Evolutionary conservation across 495 filamentous ascomycete genomes (phyloP).

Genomic region (Lophiotrema nucula): DNA sequence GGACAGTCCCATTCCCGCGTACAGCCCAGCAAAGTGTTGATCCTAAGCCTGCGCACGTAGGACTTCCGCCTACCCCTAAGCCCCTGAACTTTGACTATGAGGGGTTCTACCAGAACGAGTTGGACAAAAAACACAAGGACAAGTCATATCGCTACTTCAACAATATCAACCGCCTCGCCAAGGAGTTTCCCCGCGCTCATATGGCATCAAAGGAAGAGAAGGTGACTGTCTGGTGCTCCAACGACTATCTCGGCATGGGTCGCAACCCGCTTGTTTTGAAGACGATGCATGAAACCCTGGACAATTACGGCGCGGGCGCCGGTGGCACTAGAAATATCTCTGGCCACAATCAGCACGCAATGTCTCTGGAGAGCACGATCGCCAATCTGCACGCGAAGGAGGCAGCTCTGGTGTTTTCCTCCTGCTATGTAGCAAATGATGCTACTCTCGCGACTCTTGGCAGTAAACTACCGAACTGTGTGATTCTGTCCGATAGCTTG

Average conservation of each 20-base stretch:
- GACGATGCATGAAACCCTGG: constrained; percentile 90
- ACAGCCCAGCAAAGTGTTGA: constrained; percentile 20
- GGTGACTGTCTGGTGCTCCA: constrained; percentile 99
- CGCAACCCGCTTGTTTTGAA: constrained; percentile 83
- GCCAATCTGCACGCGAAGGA: constrained; percentile 92
- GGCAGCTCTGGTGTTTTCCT: constrained; percentile 87
- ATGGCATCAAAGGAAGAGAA: constrained; percentile 78
- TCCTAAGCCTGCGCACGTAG: constrained; percentile 18
- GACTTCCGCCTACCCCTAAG: constrained; percentile 43
- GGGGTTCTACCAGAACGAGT: constrained; percentile 78
- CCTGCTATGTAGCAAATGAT: constrained; percentile 97
- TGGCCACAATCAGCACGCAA: constrained; percentile 92
- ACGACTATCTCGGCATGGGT: constrained; percentile 98
- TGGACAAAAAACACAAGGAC: constrained; percentile 99
- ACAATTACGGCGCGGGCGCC: constrained; percentile 91
- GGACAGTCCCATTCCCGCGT: constrained; percentile 32
- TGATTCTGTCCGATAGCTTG: constrained; percentile 89
- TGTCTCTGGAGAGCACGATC: constrained; percentile 76
- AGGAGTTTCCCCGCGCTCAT: constrained; percentile 94
- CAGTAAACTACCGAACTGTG: constrained; percentile 92
- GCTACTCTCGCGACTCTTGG: constrained; percentile 94
- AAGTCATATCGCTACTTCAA: constrained; percentile 99
- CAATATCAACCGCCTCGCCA: constrained; percentile 97
- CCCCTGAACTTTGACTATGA: constrained; percentile 79
- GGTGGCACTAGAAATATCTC: constrained; percentile 97